A percentile compares a stretch with the other conserved stretches of the same genome.
phyloP scores from a whole-genome alignment of 305 asterid species.

The Vinca major region DNA sequence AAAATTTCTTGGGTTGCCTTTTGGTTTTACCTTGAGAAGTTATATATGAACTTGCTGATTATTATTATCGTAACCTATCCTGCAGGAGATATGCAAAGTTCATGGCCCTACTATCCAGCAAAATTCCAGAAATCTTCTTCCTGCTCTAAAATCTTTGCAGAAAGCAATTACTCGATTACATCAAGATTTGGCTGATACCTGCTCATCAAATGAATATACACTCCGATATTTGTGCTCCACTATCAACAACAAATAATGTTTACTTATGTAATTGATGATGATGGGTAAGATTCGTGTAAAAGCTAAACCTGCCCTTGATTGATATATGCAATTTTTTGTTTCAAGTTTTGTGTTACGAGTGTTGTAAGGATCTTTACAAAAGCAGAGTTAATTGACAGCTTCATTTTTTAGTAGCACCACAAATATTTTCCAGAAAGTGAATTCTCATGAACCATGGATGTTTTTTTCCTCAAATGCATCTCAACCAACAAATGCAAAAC shows the following conservation, averaged over 20 bases:
- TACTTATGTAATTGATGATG: slow-evolving; percentile 10
- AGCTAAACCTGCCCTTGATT: background rate
- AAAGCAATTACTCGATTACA: slow-evolving; percentile 69
- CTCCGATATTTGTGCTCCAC: slow-evolving; percentile 69
- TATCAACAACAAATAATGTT: slow-evolving; percentile 33
- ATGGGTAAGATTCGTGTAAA: slow-evolving; percentile 16
- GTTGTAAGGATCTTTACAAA: background rate
- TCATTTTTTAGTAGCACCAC: background rate
- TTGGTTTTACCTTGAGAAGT: slow-evolving; percentile 1
- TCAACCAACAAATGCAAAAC: too few species aligned
- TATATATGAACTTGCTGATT: slow-evolving; percentile 11
- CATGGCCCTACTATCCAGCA: slow-evolving; percentile 79
- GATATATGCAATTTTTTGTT: too few species aligned
- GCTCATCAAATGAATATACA: slow-evolving; percentile 79
- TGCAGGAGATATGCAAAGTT: slow-evolving; percentile 67
- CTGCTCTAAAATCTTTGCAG: slow-evolving; percentile 81
- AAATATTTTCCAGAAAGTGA: background rate
- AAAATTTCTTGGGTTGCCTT: background rate
- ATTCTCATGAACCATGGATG: too few species aligned
- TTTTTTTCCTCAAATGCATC: too few species aligned
- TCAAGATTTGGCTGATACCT: slow-evolving; percentile 86
- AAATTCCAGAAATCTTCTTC: slow-evolving; percentile 63
- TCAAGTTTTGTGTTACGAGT: too few species aligned
- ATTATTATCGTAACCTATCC: background rate
- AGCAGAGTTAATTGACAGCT: background rate